Evolutionary conservation across 495 filamentous ascomycete species (phyloP), one percentile per base, ranked within the genome.

Genomic region (Aspergillus nanangensis): DNA sequence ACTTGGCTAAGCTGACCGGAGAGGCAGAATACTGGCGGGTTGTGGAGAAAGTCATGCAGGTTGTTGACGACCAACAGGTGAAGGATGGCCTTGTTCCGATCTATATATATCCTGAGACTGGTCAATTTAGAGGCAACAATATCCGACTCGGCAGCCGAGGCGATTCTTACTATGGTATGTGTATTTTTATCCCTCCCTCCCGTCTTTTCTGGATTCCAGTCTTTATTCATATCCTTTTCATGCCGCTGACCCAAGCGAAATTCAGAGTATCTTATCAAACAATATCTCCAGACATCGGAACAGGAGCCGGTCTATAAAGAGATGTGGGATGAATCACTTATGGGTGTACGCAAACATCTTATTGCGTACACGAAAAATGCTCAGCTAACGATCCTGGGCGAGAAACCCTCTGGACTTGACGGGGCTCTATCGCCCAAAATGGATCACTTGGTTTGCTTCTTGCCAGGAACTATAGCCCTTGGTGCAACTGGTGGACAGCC

Each of bases 401-500:
- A 99, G 62, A 81, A 88, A 15, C 92, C 88, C 0, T 65, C 69
- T 22, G 94, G 94, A 10, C 70, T 99, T 10, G 60, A 76, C 18
- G 67, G 72, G 2, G 38, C 60, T 0, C 57, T 96, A 5, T 78
- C 75, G 0, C 87, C 92, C 15, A 97, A 97, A 67, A 97, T 99
- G 94, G 93, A 97, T 58, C 93, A 99, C 62, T 74, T 97, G 7
- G 91, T 91, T 31, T 99, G 93, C 72, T 99, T 97, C 73, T 86
- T 96, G 78, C 91, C 93, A 0, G 94, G 93, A 24, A 95, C 91
- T 11, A 92, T 97, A 53, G 93, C 92, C 0, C 80, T 97, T 1
- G 90, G 81, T 8, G 88, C 80, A 3, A 99, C 93, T 0, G 87
- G 83, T 17, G 93, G 93, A 1, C 51, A 81, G 32, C 80, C 80